Conservation (phyloP, 2,329 filamentous ascomycete species). For the Rhynchosporium graminicola region DNA sequence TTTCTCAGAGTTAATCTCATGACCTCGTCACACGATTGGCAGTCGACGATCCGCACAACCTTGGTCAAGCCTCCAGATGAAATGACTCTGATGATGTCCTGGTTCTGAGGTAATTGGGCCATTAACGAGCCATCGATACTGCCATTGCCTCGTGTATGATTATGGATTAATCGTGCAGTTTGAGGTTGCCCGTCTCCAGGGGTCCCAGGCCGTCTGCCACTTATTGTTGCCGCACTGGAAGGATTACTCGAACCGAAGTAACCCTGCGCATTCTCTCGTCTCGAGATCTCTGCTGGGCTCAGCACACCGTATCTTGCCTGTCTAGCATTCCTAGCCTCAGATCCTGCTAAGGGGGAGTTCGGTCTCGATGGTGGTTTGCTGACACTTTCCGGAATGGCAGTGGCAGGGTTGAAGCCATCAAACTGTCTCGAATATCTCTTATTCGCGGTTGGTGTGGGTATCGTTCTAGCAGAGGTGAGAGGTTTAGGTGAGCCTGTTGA, state of each 20-base stretch:
- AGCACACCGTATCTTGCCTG: slow-evolving; percentile 58
- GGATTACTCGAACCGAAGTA: slow-evolving; percentile 56
- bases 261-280: slow-evolving; percentile 51
- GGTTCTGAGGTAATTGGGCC: slow-evolving; percentile 80
- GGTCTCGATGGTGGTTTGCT: slow-evolving; percentile 66
- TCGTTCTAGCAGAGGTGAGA: slow-evolving; percentile 53
- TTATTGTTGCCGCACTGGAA: slow-evolving; percentile 52
- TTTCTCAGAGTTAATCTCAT: slow-evolving; percentile 88
- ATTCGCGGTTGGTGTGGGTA: slow-evolving; percentile 50
- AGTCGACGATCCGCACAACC: slow-evolving; percentile 89
- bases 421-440: slow-evolving; percentile 67
- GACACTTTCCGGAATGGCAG: slow-evolving; percentile 42
- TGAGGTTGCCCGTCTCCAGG: slow-evolving; percentile 60
- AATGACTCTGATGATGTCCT: slow-evolving; percentile 89
- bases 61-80: slow-evolving; percentile 90
- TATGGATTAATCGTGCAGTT: slow-evolving; percentile 61
- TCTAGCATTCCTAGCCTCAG: slow-evolving; percentile 35
- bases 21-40: slow-evolving; percentile 88
- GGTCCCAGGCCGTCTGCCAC: slow-evolving; percentile 58
- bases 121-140: slow-evolving; percentile 86
- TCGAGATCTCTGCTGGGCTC: slow-evolving; percentile 55
- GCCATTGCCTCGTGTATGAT: slow-evolving; percentile 76
- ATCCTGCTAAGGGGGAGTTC: slow-evolving; percentile 58
- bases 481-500: slow-evolving; percentile 67
- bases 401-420: slow-evolving; percentile 43